Evolutionary conservation across 345 rosid species (phyloP), one percentile per base, ranked within the genome.

Genomic region (Geranium rotundifolium): DNA sequence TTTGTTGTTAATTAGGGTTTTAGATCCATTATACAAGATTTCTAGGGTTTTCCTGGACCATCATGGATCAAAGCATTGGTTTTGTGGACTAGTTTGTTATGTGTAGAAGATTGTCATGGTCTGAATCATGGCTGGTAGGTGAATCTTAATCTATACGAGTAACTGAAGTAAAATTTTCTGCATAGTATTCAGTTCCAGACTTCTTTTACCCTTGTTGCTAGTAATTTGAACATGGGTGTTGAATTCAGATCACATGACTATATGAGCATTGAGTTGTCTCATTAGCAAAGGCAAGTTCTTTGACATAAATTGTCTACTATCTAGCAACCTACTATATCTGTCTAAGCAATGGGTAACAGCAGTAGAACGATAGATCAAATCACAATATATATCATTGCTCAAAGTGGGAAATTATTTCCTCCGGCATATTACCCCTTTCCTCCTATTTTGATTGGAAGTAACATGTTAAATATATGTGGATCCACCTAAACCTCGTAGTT

Each of bases 1-100:
- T 19, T 19, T 18, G 65, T 29, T 63, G 59, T 29, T 39, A n/a
- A 9, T 52, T 8, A 34, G 63, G 39, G 50, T 58, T 57, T 34
- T 34, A 8, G 41, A 4, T 34, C 10, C 41, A 34, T 4, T 5
- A 8, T 34, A 34, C 41, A 34, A 4, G 41, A 34, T 46, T 46
- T 46, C 9, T 5, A 46, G 16, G 52, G 16, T 46, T 46, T 0
- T 9, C 0, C 13, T 46, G 3, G 14, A 9, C 14, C 50, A 41
- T 9, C 50, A 5, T 34, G 41, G 46, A 37, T 37, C 46, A 37
- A 37, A 37, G 52, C 52, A 3, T 46, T 46, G 15, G 0, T 46
- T 46, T 46, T 9, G 3, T 1, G 52, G 52, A 2, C 15, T 12
- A 9, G 52, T 12, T 9, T 46, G 52, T 14, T 5, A 9, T 14